phyloP scores from a whole-genome alignment of 768 basidiomycete genomes.

The Galerina sulciceps region DNA sequence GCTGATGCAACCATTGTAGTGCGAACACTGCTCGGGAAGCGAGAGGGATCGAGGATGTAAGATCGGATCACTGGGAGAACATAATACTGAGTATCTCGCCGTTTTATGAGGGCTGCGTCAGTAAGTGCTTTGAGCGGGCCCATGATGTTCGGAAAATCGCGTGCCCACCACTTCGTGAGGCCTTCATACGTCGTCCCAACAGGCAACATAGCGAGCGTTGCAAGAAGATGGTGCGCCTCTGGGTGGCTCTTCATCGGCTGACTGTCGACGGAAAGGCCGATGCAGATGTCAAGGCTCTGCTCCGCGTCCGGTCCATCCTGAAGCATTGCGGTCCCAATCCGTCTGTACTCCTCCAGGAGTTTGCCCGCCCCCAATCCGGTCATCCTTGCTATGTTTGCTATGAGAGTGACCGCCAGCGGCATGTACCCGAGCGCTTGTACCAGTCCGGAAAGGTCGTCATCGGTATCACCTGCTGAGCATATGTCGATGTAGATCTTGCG shows the following conservation, averaged over 20 bases:
- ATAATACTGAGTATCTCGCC: not conserved
- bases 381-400: slow-evolving; percentile 26
- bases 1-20: not conserved
- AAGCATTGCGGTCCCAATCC: not conserved
- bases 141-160: not conserved
- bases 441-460: slow-evolving; percentile 20
- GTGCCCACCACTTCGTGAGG: slow-evolving; percentile 10
- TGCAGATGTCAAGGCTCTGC: slow-evolving; percentile 21
- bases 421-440: slow-evolving; percentile 29
- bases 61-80: slow-evolving; percentile 1
- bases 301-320: slow-evolving; percentile 4
- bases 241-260: slow-evolving; percentile 11
- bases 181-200: slow-evolving; percentile 15
- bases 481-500: slow-evolving; percentile 17
- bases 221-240: slow-evolving; percentile 23
- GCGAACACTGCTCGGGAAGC: not conserved
- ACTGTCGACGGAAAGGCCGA: slow-evolving; percentile 23
- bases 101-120: slow-evolving; percentile 4
- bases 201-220: slow-evolving; percentile 26
- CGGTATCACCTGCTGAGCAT: slow-evolving; percentile 10
- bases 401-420: slow-evolving; percentile 37
- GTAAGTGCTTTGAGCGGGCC: slow-evolving; percentile 7
- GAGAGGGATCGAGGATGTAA: not conserved
- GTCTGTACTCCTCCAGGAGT: slow-evolving; percentile 12
- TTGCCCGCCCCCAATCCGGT: slow-evolving; percentile 3